A percentile compares a stretch with the other conserved stretches of the same genome.
These are phyloP conservation scores for Rhodomyrtus tomentosa DNA, from an alignment of 345 rosid species.

Conservation along the genomic window DNA sequence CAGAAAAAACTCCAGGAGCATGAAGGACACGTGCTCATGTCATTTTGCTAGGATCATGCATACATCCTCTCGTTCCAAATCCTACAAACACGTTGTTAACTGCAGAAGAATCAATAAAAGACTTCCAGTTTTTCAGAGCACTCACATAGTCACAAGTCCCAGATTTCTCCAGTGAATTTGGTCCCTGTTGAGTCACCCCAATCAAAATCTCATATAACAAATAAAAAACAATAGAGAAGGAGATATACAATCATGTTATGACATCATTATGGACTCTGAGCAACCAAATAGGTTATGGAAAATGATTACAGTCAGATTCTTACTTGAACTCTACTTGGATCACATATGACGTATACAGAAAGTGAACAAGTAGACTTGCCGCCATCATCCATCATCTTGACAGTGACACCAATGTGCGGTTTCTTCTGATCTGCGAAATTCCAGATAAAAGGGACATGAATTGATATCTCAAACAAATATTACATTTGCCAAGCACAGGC, in stretches of 20 bases:
- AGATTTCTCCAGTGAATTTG: slow-evolving; percentile 39
- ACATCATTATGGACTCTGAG: neutral
- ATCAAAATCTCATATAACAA: slow-evolving; percentile 1
- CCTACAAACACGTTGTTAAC: neutral
- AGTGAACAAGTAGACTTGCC: slow-evolving; percentile 53
- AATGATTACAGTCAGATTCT: slow-evolving; percentile 9
- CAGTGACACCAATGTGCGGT: slow-evolving; percentile 71
- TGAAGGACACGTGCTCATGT: neutral
- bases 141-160: slow-evolving; percentile 75
- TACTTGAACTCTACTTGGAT: slow-evolving; percentile 50
- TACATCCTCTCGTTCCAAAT: neutral
- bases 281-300: neutral
- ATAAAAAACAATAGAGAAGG: slow-evolving; percentile 3
- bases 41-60: neutral
- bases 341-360: slow-evolving; percentile 69
- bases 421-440: slow-evolving; percentile 45
- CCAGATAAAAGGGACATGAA: slow-evolving; percentile 7
- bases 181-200: slow-evolving; percentile 35
- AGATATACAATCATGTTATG: neutral
- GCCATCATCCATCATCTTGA: slow-evolving; percentile 48
- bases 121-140: neutral
- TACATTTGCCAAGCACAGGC: neutral
- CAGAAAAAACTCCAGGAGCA: neutral
- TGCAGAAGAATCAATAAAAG: neutral
- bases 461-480: neutral